Evolutionary conservation across 2,329 filamentous ascomycete genomes (phyloP), one percentile per base, ranked within the genome.

Genomic region (Microdochium bolleyi): DNA sequence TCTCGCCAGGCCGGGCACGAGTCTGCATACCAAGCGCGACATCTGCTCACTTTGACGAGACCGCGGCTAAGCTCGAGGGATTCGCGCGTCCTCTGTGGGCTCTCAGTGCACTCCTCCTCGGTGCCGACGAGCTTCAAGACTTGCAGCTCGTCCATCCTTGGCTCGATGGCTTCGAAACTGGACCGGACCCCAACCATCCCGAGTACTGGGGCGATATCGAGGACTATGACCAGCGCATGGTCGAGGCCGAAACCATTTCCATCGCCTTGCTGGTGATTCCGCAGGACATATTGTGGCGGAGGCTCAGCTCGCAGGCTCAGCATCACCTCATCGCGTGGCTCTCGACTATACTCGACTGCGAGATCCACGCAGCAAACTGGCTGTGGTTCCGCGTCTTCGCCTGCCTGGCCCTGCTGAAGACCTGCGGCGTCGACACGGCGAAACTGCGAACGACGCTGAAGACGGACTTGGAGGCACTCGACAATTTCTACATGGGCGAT

Each of bases 341-440:
- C 1, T 59, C 60, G 5, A 65, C 64, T 0, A 67, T 79, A 11
- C 75, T 77, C 27, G 66, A 65, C 0, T 73, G 71, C 55, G 59
- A 64, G 2, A 75, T 79, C 63, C 76, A 76, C 0, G 57, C 61
- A 2, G 78, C 70, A 0, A 79, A 79, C 52, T 79, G 76, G 76
- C 67, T 72, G 1, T 79, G 76, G 75, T 79, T 79, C 51, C 71
- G 76, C 1, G 68, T 79, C 1, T 74, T 78, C 60, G 70, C 67
- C 1, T 78, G 78, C 51, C 60, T 79, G 1, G 74, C 75, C 0
- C 60, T 78, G 0, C 60, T 70, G 1, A 72, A 71, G 37, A 65
- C 70, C 0, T 73, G 71, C 11, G 69, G 72, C 1, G 61, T 73
- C 0, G 61, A 70, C 0, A 52, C 61, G 2, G 61, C 64, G 0